Base-by-base conservation (phyloP, 2,329 filamentous ascomycete species). In the Didymella keratinophila region DNA sequence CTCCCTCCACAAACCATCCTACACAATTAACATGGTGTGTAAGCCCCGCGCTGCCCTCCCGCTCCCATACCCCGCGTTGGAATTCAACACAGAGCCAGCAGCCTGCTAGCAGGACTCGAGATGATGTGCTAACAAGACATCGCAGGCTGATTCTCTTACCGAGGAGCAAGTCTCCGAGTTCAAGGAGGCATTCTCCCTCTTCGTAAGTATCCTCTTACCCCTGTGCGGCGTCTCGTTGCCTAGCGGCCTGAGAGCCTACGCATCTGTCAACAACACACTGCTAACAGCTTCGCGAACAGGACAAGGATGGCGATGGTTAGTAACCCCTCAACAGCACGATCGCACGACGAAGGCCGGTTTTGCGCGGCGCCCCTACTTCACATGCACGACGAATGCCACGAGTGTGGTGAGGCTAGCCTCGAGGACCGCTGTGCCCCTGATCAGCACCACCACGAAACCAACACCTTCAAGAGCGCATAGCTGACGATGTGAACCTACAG, bases 111-210 rank as follows among this genome's bases (percentile, higher is more conserved):
- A 37, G 32, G 20, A 36, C n/a, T 51, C 45, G 36, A 37, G 25
- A 34, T 27, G 21, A 51, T 46, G 32, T 60, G 52, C 75, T 77
- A 59, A 77, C 72, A 39, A 9, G 10, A 46, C 54, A 25, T 32
- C 48, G 58, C 79, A 98, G 94, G 94, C 94, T 80, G 95, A 99
- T 80, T 94, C 94, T 81, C 90, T 99, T 78, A 98, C 95, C 74
- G 95, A 99, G 87, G 95, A 99, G 85, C 95, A 99, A 87, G 95
- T 99, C 80, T 98, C 95, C 79, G 95, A 99, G 85, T 99, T 98
- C 87, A 99, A 98, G 91, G 95, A 99, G 85, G 95, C 95, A 55
- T 99, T 99, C 84, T 99, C 95, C 80, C 92, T 99, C 70, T 99
- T 99, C 82, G 95, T 99, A 89, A 89, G 95, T 89, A 54, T 37